Percentiles rank a stretch among this genome's conserved stretches.
phyloP scores from a whole-genome alignment of 805 yeast species.

The Metschnikowia baotianmanensis region DNA sequence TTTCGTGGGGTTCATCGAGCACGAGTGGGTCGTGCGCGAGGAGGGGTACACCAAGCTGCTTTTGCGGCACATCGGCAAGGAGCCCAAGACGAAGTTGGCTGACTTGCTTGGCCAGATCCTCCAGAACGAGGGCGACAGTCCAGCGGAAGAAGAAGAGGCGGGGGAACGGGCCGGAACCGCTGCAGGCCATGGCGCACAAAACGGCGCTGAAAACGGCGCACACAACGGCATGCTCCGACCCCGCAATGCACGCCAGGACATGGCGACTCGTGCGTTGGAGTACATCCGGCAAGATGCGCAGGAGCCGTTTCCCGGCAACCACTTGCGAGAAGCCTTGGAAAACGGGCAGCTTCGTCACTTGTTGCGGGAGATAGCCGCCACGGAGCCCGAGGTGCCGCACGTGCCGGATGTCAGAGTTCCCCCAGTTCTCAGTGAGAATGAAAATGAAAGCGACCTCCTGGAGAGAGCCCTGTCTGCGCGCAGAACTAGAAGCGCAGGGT shows the following conservation, averaged over 20 bases:
- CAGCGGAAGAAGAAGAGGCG: no score
- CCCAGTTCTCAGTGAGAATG: no score
- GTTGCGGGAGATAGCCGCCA: neutral
- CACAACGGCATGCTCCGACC: neutral
- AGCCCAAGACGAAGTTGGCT: conserved; percentile 41
- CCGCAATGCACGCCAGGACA: conserved; percentile 4
- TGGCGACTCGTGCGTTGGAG: conserved; percentile 17
- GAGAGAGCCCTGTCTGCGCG: no score
- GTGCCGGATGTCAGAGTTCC: no score
- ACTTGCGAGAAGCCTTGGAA: conserved; percentile 16
- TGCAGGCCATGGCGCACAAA: neutral
- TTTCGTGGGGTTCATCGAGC: conserved; percentile 52
- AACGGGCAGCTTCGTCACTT: conserved; percentile 10
- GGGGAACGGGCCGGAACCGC: no score
- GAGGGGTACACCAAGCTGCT: conserved; percentile 63
- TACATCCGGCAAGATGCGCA: conserved; percentile 15
- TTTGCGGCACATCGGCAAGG: conserved; percentile 57
- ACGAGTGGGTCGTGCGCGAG: conserved; percentile 71
- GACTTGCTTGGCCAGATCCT: conserved; percentile 29
- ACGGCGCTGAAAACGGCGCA: neutral
- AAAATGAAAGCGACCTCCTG: no score
- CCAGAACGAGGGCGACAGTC: no score
- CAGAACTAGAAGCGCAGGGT: no score
- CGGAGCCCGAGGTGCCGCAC: neutral
- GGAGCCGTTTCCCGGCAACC: conserved; percentile 6